Percentiles rank a stretch among this genome's conserved stretches.
These are phyloP conservation scores for Lasiosphaeria hispida DNA, from an alignment of 495 filamentous ascomycete species.

Conservation along the genomic window DNA sequence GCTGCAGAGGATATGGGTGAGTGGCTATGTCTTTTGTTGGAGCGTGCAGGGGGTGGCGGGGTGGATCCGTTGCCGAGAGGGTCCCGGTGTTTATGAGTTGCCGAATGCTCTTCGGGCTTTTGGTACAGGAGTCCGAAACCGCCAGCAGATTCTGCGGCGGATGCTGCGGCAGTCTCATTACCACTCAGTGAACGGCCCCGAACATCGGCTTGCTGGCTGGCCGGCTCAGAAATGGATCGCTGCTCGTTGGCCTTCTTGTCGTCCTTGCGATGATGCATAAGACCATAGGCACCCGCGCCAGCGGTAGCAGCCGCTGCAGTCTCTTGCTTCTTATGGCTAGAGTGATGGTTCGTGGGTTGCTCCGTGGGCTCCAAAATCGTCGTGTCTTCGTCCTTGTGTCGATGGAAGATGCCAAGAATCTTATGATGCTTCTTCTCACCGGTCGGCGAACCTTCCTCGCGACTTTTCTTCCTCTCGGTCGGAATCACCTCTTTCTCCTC, in stretches of 20 bases:
- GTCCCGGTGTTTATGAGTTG: too few relatives aligned
- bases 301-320: conserved; percentile 29
- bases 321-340: conserved; percentile 22
- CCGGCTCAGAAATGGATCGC: conserved; percentile 3
- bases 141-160: background rate
- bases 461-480: background rate
- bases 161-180: background rate
- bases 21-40: conserved; percentile 3
- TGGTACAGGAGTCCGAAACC: background rate
- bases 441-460: background rate
- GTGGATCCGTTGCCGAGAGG: background rate
- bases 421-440: conserved; percentile 9
- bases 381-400: conserved; percentile 25
- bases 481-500: conserved; percentile 8
- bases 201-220: background rate
- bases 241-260: conserved; percentile 12
- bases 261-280: conserved; percentile 22
- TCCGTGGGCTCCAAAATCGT: conserved; percentile 8
- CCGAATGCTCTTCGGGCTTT: background rate
- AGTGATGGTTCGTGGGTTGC: conserved; percentile 6
- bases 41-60: background rate
- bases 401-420: conserved; percentile 32
- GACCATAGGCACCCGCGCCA: conserved; percentile 20
- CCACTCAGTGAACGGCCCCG: background rate
- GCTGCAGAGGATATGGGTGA: background rate